These are phyloP conservation scores for Termitomyces sp. DNA, from an alignment of 768 basidiomycete genomes.

Conservation along the genomic window DNA sequence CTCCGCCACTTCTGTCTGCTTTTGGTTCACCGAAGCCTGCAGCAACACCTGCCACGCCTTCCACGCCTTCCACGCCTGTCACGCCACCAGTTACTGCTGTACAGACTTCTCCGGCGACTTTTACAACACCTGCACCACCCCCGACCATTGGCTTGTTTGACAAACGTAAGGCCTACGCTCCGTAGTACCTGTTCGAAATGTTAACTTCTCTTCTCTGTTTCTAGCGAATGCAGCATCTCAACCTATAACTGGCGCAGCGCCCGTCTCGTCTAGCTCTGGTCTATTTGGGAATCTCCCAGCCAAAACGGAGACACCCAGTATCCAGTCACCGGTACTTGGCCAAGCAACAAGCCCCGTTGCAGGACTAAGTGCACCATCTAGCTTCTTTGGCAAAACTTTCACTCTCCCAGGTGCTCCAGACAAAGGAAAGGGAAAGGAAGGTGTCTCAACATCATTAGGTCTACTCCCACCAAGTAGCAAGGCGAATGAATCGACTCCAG, in stretches of 20 bases:
- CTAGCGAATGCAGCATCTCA: not conserved
- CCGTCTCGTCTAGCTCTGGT: not conserved
- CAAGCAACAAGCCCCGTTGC: not conserved
- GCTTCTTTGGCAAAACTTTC: slow-evolving; percentile 8
- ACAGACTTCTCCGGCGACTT: not conserved
- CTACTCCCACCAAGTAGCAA: not conserved
- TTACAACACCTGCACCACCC: not conserved
- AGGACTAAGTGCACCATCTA: not conserved
- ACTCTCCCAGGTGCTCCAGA: not conserved
- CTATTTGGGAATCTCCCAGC: not conserved
- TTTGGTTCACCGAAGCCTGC: slow-evolving; percentile 15
- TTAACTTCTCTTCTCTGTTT: not conserved
- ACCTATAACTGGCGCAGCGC: not conserved
- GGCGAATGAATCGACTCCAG: not conserved
- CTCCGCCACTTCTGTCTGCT: slow-evolving; percentile 40
- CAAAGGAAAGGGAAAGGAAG: not conserved
- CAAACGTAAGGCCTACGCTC: not conserved
- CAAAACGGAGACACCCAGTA: not conserved
- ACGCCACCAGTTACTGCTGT: not conserved
- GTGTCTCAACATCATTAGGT: not conserved
- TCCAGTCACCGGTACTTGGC: not conserved
- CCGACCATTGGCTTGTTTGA: not conserved
- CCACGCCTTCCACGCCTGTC: not conserved
- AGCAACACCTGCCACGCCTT: not conserved
- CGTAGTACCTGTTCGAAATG: not conserved